Percentiles rank a stretch among this genome's conserved stretches.
phyloP scores from a whole-genome alignment of 2,329 filamentous ascomycete species.

The Phaeosphaeria sp. region DNA sequence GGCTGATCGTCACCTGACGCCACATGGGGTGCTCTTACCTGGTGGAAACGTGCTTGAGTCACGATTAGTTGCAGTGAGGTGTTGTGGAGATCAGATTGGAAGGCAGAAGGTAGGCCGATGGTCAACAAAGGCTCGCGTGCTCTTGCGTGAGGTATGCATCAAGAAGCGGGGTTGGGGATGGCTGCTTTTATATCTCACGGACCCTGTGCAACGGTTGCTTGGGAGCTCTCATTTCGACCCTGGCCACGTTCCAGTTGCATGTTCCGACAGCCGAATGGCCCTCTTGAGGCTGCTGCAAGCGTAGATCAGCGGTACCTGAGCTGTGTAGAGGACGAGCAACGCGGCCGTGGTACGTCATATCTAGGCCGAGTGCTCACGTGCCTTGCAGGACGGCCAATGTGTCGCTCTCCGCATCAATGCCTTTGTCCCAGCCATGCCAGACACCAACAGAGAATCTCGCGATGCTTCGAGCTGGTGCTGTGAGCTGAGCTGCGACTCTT shows the following conservation, averaged over 20 bases:
- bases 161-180: constrained; percentile 22
- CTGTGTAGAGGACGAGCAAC: constrained; percentile 1
- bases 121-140: constrained; percentile 21
- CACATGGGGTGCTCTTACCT: constrained; percentile 28
- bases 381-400: background rate
- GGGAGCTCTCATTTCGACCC: constrained; percentile 14
- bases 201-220: constrained; percentile 11
- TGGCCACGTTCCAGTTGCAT: background rate
- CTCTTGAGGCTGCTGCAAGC: constrained; percentile 5
- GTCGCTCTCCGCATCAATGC: background rate
- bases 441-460: background rate
- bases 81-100: background rate
- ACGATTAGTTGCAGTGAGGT: constrained; percentile 11
- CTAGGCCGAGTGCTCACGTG: constrained; percentile 17
- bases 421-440: background rate
- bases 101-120: constrained; percentile 19
- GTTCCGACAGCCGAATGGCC: constrained; percentile 4
- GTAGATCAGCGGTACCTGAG: constrained; percentile 14
- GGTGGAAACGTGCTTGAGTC: constrained; percentile 26
- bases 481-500: background rate
- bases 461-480: background rate
- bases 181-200: constrained; percentile 21
- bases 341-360: constrained; percentile 11
- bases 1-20: constrained; percentile 21
- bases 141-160: constrained; percentile 9